Evolutionary conservation across 2,329 filamentous ascomycete species (phyloP), one percentile per base, ranked within the genome.

Genomic region (Calonectria pauciramosa): DNA sequence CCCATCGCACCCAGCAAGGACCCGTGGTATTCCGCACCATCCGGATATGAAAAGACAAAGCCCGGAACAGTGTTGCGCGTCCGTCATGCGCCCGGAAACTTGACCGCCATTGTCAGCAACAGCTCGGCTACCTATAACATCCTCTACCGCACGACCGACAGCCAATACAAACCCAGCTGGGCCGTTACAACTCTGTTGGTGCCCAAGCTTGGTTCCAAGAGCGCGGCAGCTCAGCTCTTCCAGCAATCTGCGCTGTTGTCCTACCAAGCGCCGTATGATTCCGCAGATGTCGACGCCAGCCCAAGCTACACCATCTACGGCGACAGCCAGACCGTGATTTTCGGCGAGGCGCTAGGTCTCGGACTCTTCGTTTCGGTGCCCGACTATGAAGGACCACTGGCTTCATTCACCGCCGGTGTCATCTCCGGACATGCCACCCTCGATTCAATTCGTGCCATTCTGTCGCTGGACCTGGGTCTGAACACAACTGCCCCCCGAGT

Each of bases 351-450:
- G 8, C 23, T 81, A 4, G 75, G 76, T 1, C 32, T 79, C 5
- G 79, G 79, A 0, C 49, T 79, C 0, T 81, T 80, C 0, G 83
- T 90, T 36, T 86, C 82, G 9, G 81, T 89, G 1, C 87, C 88
- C 0, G 88, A 90, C 75, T 87, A 86, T 54, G 86, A 89, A 64
- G 87, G 87, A 0, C 86, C 86, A 4, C 77, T 84, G 26, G 87
- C 87, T 0, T 84, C 86, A 0, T 90, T 88, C 76, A 83, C 84
- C 0, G 86, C 86, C 0, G 87, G 87, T 20, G 82, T 85, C 1
- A 80, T 86, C 4, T 85, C 85, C 1, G 89, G 88, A 0, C 85
- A 89, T 54, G 85, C 86, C 0, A 86, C 85, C 2, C 80, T 89
- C 23, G 86, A 90, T 76, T 86, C 85, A 1, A 79, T 89, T 0